These are phyloP conservation scores for Begonia fuchsioides DNA, from an alignment of 306 rosid genomes.

Conservation along the genomic window DNA sequence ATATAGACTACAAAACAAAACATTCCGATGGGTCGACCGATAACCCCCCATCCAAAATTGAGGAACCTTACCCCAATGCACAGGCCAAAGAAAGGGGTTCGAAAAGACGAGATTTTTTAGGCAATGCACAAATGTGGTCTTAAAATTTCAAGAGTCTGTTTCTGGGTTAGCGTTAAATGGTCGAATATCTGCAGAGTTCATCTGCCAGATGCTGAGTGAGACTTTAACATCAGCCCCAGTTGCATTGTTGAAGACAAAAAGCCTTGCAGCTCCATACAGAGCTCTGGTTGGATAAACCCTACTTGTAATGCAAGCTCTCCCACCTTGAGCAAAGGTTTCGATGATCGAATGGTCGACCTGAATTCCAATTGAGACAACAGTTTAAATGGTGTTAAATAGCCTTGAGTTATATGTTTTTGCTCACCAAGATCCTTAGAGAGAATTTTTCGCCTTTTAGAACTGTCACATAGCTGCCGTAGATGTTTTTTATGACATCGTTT, in stretches of 20 bases:
- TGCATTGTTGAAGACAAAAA: constrained; percentile 80
- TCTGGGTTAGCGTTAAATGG: no score
- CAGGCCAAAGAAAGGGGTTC: no score
- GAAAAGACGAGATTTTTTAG: no score
- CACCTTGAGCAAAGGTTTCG: constrained; percentile 90
- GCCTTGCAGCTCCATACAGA: constrained; percentile 64
- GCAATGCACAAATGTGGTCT: no score
- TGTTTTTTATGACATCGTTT: constrained; percentile 42
- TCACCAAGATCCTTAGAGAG: constrained; percentile 48
- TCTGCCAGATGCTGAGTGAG: constrained; percentile 67
- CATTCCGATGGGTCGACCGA: no score
- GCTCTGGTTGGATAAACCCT: constrained; percentile 87
- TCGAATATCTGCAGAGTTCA: constrained; percentile 51
- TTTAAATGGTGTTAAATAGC: no score
- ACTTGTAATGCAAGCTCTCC: constrained; percentile 59
- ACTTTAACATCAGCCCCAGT: constrained; percentile 44
- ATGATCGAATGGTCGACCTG: constrained; percentile 57
- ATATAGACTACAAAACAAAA: no score
- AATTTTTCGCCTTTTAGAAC: constrained; percentile 58
- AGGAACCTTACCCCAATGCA: no score
- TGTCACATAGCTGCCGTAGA: constrained; percentile 54
- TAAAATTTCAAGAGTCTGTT: no score
- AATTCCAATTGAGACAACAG: no score
- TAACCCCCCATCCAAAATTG: no score
- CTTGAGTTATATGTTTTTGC: no score